Base-by-base conservation (phyloP, 345 rosid species). In the Hypericum androsaemum region DNA sequence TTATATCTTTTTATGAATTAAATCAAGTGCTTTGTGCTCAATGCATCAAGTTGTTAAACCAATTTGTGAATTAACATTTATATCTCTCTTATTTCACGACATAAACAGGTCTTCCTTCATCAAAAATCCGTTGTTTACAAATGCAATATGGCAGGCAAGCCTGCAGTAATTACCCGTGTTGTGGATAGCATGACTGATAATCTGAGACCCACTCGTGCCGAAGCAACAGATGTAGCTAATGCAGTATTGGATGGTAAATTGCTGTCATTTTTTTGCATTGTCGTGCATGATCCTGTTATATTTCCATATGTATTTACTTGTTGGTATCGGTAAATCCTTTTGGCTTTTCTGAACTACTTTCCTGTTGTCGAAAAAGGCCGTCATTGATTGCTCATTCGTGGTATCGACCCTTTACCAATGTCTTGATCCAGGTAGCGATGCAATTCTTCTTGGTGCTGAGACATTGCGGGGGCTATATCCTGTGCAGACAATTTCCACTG, bases 381-480 rank as follows among this genome's bases (percentile, higher is more conserved):
- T 22, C 32, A 22, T 22, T 22, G 32, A 22, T 22, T 4, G 1
- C 32, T 22, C 4, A 4, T 22, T 22, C 32, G 2, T 22, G 32
- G 4, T 22, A 22, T 22, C 32, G n/a, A 22, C 32, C 32, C 32
- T 4, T 22, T 22, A 22, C 32, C 32, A 22, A 22, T 22, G 2
- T 22, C 2, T 22, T 22, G 1, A 22, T 41, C 50, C 78, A 89
- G 97, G 98, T 71, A 75, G 92, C 67, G 98, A 90, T 80, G 92
- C 98, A 42, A 90, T 90, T 77, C 95, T 90, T 67, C 96, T 89
- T 67, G 97, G 97, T 70, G 97, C 96, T 61, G 96, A 89, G 74
- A 89, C 94, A 60, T 77, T 90, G 44, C 89, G 92, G 41, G 96
- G 98, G 57, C 58, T 90, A 43, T 90, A 90, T 63, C 96, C 98